Conservation (phyloP, 352 stramenopile species). For the Pythium myriotylum region DNA sequence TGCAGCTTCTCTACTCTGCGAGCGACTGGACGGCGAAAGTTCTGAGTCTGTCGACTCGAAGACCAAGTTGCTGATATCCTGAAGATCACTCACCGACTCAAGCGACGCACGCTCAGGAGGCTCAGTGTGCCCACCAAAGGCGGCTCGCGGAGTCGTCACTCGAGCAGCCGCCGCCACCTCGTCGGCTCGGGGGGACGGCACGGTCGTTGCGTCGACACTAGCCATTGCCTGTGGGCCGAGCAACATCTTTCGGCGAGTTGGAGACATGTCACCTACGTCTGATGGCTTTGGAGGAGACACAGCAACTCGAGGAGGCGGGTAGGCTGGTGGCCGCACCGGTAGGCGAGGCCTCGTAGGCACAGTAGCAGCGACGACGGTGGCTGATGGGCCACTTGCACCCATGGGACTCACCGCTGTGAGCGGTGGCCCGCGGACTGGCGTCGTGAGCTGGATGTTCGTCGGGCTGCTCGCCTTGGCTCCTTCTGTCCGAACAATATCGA, state of each 20-base stretch:
- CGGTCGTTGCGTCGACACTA: slow-evolving; percentile 1
- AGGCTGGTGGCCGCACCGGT: slow-evolving; percentile 1
- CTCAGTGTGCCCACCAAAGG: background rate
- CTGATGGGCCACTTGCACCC: background rate
- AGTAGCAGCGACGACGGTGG: background rate
- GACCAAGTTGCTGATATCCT: slow-evolving; percentile 23
- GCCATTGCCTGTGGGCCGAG: slow-evolving; percentile 24
- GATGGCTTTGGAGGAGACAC: background rate
- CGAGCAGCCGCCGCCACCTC: slow-evolving; percentile 34
- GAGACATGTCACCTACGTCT: slow-evolving; percentile 36
- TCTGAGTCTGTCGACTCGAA: slow-evolving; percentile 24
- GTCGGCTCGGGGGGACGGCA: slow-evolving; percentile 47
- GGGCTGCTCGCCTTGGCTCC: background rate
- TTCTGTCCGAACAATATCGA: background rate
- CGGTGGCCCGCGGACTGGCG: slow-evolving; percentile 10
- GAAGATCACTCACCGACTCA: slow-evolving; percentile 17
- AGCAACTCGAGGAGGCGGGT: background rate
- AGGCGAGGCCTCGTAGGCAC: background rate
- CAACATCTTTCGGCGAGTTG: slow-evolving; percentile 55
- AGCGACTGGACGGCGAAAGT: background rate
- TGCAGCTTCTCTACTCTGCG: background rate
- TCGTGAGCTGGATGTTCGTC: background rate
- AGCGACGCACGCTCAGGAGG: background rate
- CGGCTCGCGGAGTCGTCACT: background rate
- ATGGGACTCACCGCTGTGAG: slow-evolving; percentile 15